Evolutionary conservation across 108 stramenopile genomes (phyloP).

Genomic region (Aurantiochytrium sp.): DNA sequence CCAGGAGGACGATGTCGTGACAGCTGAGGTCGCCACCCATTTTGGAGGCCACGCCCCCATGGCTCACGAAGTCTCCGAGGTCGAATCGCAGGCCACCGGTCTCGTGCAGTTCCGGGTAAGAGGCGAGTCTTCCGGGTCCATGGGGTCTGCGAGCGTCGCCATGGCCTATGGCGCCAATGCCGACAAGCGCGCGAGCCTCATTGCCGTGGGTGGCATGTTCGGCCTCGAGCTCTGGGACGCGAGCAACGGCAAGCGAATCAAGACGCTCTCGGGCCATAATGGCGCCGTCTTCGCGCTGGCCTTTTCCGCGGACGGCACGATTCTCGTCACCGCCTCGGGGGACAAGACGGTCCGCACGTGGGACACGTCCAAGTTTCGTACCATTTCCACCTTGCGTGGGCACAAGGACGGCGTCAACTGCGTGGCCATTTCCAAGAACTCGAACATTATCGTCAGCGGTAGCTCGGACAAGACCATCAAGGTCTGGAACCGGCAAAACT

Average conservation of each 20-base stretch:
- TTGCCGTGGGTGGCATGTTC: slow-evolving; percentile 4
- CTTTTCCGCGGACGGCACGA: neutral
- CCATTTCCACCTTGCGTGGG: neutral
- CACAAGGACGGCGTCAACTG: neutral
- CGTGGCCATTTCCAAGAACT: neutral
- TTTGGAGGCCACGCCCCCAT: no score
- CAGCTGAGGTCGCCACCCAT: no score
- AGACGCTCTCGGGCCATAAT: neutral
- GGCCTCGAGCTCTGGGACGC: slow-evolving; percentile 1
- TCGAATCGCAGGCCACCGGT: no score
- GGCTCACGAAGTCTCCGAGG: no score
- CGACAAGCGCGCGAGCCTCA: neutral
- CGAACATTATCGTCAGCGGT: neutral
- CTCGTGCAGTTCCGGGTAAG: no score
- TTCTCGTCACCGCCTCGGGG: neutral
- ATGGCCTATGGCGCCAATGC: neutral
- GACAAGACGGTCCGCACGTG: neutral
- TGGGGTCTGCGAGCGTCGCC: neutral
- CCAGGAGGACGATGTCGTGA: no score
- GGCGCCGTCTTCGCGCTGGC: neutral
- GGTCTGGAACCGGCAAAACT: neutral
- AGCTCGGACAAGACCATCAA: neutral
- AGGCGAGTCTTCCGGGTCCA: neutral
- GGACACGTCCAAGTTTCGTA: neutral
- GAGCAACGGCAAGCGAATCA: neutral